phyloP scores from a whole-genome alignment of 164 flowering plant species.

The Berberis thunbergii region DNA sequence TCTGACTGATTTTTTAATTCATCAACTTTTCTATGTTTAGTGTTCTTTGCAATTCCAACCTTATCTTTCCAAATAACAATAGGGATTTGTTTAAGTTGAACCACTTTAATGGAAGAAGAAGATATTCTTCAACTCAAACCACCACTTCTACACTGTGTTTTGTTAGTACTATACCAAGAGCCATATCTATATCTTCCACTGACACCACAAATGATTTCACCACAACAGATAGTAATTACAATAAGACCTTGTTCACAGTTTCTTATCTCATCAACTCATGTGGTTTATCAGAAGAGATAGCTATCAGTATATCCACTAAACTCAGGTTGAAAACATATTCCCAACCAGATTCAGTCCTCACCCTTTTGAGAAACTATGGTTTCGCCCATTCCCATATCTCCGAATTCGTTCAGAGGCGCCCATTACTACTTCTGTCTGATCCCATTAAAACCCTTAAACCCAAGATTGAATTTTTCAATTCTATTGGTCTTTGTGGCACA shows the following conservation, averaged over 20 bases:
- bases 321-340: neutral
- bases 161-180: too few relatives aligned
- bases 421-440: neutral
- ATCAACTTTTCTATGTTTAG: too few relatives aligned
- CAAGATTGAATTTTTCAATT: constrained; percentile 2
- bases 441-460: neutral
- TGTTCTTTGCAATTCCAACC: too few relatives aligned
- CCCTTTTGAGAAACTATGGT: neutral
- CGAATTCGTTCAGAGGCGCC: neutral
- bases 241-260: neutral
- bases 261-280: constrained; percentile 4
- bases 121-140: too few relatives aligned
- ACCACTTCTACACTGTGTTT: too few relatives aligned
- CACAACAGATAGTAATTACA: too few relatives aligned
- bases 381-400: constrained; percentile 1
- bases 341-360: constrained; percentile 1
- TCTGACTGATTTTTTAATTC: too few relatives aligned
- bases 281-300: neutral
- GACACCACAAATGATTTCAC: too few relatives aligned
- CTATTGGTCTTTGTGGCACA: neutral
- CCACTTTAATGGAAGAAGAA: too few relatives aligned
- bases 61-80: too few relatives aligned
- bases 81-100: too few relatives aligned
- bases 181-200: too few relatives aligned
- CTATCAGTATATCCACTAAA: neutral